Evolutionary conservation across 2,329 filamentous ascomycete genomes (phyloP).

Genomic region (Fusarium chlamydosporum): DNA sequence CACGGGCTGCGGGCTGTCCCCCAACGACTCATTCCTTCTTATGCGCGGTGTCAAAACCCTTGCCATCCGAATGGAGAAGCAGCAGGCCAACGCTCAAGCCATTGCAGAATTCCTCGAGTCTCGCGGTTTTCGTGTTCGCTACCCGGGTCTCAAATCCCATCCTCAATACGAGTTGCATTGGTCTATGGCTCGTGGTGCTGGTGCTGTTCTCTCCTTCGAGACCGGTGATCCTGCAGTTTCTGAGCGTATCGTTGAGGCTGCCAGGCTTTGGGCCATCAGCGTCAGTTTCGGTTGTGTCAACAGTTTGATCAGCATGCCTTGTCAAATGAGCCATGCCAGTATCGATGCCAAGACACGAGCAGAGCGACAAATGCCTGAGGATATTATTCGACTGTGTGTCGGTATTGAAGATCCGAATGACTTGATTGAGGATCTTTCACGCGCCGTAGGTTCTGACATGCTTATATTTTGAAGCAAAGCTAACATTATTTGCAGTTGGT

Average conservation of each 20-base stretch:
- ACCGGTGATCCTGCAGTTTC: slow-evolving; percentile 87
- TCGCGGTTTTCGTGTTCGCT: slow-evolving; percentile 94
- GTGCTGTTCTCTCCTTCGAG: slow-evolving; percentile 95
- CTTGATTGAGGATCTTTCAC: slow-evolving; percentile 90
- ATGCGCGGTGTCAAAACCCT: slow-evolving; percentile 97
- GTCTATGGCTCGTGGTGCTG: slow-evolving; percentile 93
- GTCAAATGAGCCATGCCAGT: slow-evolving; percentile 98
- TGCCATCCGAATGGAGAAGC: slow-evolving; percentile 98
- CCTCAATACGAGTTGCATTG: slow-evolving; percentile 97
- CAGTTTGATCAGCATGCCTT: slow-evolving; percentile 98
- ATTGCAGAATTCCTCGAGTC: slow-evolving; percentile 94
- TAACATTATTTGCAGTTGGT: slow-evolving; percentile 74
- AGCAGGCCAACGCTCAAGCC: slow-evolving; percentile 89
- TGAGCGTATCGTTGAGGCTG: slow-evolving; percentile 93
- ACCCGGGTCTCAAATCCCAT: slow-evolving; percentile 93
- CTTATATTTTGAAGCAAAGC: slow-evolving; percentile 16
- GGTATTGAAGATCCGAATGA: slow-evolving; percentile 95
- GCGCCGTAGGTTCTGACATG: slow-evolving; percentile 78
- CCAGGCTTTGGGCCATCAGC: slow-evolving; percentile 92
- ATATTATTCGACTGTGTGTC: slow-evolving; percentile 94
- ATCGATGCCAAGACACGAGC: slow-evolving; percentile 94
- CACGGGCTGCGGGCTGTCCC: slow-evolving; percentile 92
- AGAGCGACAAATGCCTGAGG: slow-evolving; percentile 94
- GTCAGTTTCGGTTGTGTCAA: slow-evolving; percentile 99
- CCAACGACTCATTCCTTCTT: slow-evolving; percentile 95